Conservation (phyloP, 2,329 filamentous ascomycete genomes). For the Fusarium sp. region DNA sequence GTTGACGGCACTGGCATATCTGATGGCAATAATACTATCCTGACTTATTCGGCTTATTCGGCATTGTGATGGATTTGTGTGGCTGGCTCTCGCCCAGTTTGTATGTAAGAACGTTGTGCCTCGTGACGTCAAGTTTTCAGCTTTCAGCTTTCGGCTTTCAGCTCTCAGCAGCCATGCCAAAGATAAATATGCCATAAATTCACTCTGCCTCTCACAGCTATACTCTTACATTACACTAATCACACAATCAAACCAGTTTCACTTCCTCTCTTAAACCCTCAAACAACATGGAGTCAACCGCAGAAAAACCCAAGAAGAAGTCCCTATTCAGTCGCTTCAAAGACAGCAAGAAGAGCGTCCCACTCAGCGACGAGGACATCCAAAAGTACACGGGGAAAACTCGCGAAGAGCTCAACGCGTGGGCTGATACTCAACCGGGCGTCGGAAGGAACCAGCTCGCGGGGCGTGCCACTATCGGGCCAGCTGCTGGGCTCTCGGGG, state of each 20-base stretch:
- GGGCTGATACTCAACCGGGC: constrained; percentile 55
- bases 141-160: not conserved
- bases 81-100: constrained; percentile 5
- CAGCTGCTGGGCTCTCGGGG: constrained; percentile 50
- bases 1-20: too few species aligned
- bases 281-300: constrained; percentile 18
- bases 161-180: not conserved
- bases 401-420: constrained; percentile 52
- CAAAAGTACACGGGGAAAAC: constrained; percentile 58
- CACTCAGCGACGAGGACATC: constrained; percentile 56
- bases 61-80: not conserved
- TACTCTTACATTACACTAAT: not conserved
- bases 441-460: constrained; percentile 57
- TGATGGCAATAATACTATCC: not conserved
- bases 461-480: constrained; percentile 51
- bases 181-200: constrained; percentile 20
- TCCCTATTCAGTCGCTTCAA: constrained; percentile 51
- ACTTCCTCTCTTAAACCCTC: not conserved
- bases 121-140: constrained; percentile 20
- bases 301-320: constrained; percentile 5
- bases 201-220: not conserved
- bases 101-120: constrained; percentile 6
- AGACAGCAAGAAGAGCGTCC: constrained; percentile 49
- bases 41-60: not conserved
- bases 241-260: not conserved